Percentiles rank a stretch among this genome's conserved stretches.
phyloP scores from a whole-genome alignment of 108 stramenopile species.

The Stephanodiscus minutulus region DNA sequence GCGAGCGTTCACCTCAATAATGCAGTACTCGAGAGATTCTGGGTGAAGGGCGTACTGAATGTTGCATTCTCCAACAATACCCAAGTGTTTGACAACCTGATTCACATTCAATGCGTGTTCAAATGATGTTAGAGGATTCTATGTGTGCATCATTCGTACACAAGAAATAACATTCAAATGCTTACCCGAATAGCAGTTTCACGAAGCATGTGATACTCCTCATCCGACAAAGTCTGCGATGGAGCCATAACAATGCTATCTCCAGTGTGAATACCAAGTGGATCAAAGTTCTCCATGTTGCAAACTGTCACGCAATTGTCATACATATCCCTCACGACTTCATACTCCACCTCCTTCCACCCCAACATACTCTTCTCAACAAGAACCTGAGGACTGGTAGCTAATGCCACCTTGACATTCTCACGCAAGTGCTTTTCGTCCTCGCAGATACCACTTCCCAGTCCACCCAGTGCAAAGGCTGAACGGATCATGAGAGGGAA shows the following conservation, averaged over 20 bases:
- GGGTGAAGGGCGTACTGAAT: constrained; percentile 99
- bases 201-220: constrained; percentile 98
- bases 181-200: constrained; percentile 90
- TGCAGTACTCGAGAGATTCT: constrained; percentile 91
- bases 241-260: constrained; percentile 99
- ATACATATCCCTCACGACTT: constrained; percentile 87
- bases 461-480: constrained; percentile 97
- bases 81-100: constrained; percentile 94
- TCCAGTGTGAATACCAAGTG: constrained; percentile 97
- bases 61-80: constrained; percentile 99
- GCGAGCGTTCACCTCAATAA: constrained; percentile 98
- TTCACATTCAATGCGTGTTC: constrained; percentile 1
- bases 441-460: constrained; percentile 94
- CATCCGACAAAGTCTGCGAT: constrained; percentile 95
- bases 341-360: constrained; percentile 99
- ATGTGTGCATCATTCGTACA: background rate
- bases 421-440: constrained; percentile 83
- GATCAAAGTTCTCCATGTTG: constrained; percentile 99
- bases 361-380: constrained; percentile 97
- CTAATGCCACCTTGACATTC: constrained; percentile 90
- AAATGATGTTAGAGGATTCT: constrained; percentile 8
- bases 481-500: constrained; percentile 98
- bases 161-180: background rate
- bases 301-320: constrained; percentile 99
- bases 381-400: constrained; percentile 91